A percentile compares a stretch with the other conserved stretches of the same genome.
These are phyloP conservation scores for Chlamydomonas schloesseri DNA, from an alignment of 139 green algal species.

Conservation along the genomic window DNA sequence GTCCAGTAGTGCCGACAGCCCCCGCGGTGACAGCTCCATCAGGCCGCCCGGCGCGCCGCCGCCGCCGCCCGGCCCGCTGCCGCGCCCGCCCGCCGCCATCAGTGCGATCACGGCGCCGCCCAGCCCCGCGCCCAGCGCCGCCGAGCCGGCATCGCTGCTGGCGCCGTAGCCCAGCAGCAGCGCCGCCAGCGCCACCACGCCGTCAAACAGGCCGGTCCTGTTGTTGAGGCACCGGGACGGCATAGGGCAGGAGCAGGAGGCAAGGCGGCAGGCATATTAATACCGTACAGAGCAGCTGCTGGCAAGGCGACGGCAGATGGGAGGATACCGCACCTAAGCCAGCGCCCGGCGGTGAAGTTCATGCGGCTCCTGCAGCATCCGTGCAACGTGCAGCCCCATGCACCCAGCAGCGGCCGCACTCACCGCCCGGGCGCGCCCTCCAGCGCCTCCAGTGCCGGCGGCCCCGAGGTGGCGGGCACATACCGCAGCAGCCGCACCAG, in stretches of 20 bases:
- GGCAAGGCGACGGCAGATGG: too few relatives aligned
- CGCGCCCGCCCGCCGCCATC: constrained; percentile 16
- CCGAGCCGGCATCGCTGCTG: constrained; percentile 53
- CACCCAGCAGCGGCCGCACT: too few relatives aligned
- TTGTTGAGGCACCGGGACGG: too few relatives aligned
- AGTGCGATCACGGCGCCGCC: constrained; percentile 25
- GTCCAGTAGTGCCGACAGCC: constrained; percentile 64
- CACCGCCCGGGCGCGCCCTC: constrained; percentile 63
- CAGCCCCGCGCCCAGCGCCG: constrained; percentile 44
- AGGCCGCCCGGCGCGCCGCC: constrained; percentile 6
- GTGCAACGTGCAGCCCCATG: too few relatives aligned
- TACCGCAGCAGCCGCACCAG: constrained; percentile 56
- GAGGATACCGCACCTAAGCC: too few relatives aligned
- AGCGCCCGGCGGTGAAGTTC: too few relatives aligned
- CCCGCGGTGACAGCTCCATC: constrained; percentile 74
- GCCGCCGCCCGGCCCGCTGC: neutral
- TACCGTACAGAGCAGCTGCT: too few relatives aligned
- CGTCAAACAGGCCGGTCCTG: constrained; percentile 70
- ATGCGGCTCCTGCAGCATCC: too few relatives aligned
- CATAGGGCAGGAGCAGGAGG: too few relatives aligned
- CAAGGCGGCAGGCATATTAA: too few relatives aligned
- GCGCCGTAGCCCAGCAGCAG: constrained; percentile 62
- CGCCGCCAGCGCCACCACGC: constrained; percentile 61
- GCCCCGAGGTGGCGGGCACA: constrained; percentile 4
- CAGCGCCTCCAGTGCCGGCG: constrained; percentile 50